These are phyloP conservation scores for Phytophthora fragariaefolia DNA, from an alignment of 352 stramenopile genomes.

Conservation along the genomic window DNA sequence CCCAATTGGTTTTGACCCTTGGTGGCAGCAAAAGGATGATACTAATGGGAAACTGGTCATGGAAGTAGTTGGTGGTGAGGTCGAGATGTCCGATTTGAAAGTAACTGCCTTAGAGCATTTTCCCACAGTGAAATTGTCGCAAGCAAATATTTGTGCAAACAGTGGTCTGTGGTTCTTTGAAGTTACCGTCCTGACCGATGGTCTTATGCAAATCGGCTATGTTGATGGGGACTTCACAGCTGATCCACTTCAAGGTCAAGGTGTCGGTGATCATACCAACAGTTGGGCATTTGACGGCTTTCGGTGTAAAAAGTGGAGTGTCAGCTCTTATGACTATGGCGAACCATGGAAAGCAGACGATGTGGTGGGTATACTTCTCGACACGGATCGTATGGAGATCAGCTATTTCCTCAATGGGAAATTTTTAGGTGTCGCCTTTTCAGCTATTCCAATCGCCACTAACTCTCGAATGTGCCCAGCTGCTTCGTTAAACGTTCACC, in stretches of 20 bases:
- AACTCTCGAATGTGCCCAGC: slow-evolving; percentile 77
- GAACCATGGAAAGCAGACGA: slow-evolving; percentile 82
- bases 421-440: slow-evolving; percentile 88
- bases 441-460: slow-evolving; percentile 45
- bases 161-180: slow-evolving; percentile 92
- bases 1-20: slow-evolving; percentile 1
- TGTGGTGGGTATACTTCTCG: slow-evolving; percentile 87
- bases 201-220: slow-evolving; percentile 95
- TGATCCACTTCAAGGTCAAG: slow-evolving; percentile 87
- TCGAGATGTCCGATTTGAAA: slow-evolving; percentile 61
- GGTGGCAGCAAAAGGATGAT: slow-evolving; percentile 38
- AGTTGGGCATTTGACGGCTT: slow-evolving; percentile 94
- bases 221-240: slow-evolving; percentile 83
- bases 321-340: slow-evolving; percentile 84
- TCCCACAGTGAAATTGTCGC: slow-evolving; percentile 67
- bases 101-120: slow-evolving; percentile 81
- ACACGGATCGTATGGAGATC: slow-evolving; percentile 86
- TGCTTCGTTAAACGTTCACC: slow-evolving; percentile 86
- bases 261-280: slow-evolving; percentile 90
- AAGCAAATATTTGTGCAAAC: slow-evolving; percentile 54
- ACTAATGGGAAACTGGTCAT: slow-evolving; percentile 29
- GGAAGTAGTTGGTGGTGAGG: slow-evolving; percentile 71
- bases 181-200: slow-evolving; percentile 87
- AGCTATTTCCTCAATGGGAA: slow-evolving; percentile 93
- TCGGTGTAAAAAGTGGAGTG: slow-evolving; percentile 91